Evolutionary conservation across 495 filamentous ascomycete genomes (phyloP), one percentile per base, ranked within the genome.

Genomic region (Aspergillus leporis): DNA sequence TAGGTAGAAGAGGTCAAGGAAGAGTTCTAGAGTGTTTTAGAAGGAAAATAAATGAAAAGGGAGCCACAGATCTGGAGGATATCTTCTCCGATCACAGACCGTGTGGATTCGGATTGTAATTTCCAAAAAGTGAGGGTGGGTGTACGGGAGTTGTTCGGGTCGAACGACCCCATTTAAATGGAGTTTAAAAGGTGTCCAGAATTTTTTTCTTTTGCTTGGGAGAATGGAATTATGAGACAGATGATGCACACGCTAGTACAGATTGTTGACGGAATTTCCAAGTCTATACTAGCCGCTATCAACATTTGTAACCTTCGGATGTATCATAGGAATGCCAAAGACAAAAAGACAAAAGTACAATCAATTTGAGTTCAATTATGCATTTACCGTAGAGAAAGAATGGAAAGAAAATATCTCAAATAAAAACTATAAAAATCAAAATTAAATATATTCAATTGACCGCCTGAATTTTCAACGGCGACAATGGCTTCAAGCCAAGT

Each of bases 151-250:
- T n/a, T n/a, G 38, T 41, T 41, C 16, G 38, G 38, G 38, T 41
- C 38, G 14, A 41, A 41, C 47, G 47, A 31, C 30, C n/a, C 23
- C 25, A 18, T 13, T 22, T 4, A 38, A 49, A 41, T 41, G 38
- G 38, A 41, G 38, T 41, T 14, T 34, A 53, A 41, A 55, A 61
- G 34, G 43, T 54, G 60, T 58, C 60, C 51, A 62, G 60, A 62
- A 61, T 61, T 48, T 58, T 48, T 58, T 55, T 58, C 50, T 25
- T 58, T 51, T 43, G 40, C 13, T 28, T 58, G 43, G 18, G 50
- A 58, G 38, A 14, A 41, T 31, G 21, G 40, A 18, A 28, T 31
- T 41, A 58, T 61, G 60, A 62, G 60, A 62, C 60, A 57, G 49
- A 36, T 62, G 60, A 62, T 57, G 59, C 53, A 56, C 21, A 31